Conservation (phyloP, 192 early-diverging fungal species). For the Ambispora gerdemannii region DNA sequence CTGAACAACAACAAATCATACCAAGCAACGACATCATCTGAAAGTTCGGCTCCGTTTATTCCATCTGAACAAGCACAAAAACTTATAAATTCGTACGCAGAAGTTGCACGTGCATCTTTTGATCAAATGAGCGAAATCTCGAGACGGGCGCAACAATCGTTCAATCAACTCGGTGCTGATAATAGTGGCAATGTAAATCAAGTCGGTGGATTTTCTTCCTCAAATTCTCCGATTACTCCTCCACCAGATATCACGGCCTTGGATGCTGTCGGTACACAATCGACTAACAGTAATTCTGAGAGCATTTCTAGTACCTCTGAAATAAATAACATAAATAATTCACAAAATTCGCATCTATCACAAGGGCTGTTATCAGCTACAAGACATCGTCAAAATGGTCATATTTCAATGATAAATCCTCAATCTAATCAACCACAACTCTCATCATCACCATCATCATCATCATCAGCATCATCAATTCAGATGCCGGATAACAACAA, state of each 20-base stretch:
- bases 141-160: slow-evolving; percentile 21
- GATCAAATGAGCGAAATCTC: slow-evolving; percentile 36
- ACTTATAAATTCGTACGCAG: slow-evolving; percentile 35
- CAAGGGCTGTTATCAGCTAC: no score
- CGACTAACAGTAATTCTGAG: not conserved
- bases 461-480: not conserved
- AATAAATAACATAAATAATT: not conserved
- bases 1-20: not conserved
- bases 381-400: not conserved
- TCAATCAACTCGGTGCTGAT: not conserved
- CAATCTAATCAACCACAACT: no score
- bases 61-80: slow-evolving; percentile 35
- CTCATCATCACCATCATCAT: not conserved
- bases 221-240: slow-evolving; percentile 10
- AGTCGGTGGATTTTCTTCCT: slow-evolving; percentile 12
- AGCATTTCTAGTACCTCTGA: not conserved
- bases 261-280: not conserved
- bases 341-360: no score
- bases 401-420: not conserved
- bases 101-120: slow-evolving; percentile 28
- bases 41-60: slow-evolving; percentile 26
- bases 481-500: not conserved
- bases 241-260: not conserved
- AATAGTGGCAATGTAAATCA: not conserved
- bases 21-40: not conserved